Percentiles rank a stretch among this genome's conserved stretches.
These are phyloP conservation scores for Podospora anserina DNA, from an alignment of 495 filamentous ascomycete genomes.

Conservation along the genomic window DNA sequence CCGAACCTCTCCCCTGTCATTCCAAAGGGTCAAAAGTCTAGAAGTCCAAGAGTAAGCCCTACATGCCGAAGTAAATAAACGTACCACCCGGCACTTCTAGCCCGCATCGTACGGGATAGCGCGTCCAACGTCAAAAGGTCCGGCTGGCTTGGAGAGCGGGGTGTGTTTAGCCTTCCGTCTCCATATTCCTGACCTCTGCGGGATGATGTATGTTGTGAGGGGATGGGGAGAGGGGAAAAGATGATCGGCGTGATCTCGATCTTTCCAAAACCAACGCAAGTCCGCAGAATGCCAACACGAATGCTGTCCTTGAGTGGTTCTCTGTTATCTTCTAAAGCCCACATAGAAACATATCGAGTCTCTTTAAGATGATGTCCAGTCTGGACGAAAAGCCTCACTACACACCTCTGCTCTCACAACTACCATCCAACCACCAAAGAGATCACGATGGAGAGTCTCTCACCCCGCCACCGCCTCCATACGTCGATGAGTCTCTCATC, in stretches of 20 bases:
- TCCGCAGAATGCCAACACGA: not conserved
- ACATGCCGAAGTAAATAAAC: not conserved
- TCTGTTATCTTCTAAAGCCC: not conserved
- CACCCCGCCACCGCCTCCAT: not conserved
- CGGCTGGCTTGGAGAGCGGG: not conserved
- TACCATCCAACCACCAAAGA: not conserved
- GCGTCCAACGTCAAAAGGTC: not conserved
- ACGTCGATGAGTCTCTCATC: not conserved
- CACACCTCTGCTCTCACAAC: not conserved
- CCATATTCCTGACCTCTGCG: not conserved
- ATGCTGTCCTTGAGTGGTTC: not conserved
- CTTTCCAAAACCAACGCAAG: not conserved
- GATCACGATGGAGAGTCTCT: not conserved
- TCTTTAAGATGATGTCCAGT: not conserved
- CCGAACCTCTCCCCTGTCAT: not conserved
- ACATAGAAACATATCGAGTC: not conserved
- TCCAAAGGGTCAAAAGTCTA: not conserved
- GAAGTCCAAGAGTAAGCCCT: not conserved
- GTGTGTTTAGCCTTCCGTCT: not conserved
- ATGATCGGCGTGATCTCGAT: not conserved
- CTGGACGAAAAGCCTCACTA: conserved; percentile 4
- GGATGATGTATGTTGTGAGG: not conserved
- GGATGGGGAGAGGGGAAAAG: not conserved
- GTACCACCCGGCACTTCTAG: not conserved
- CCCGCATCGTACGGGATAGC: not conserved